Base-by-base conservation (phyloP, 2,329 filamentous ascomycete genomes). In the Fusarium kyushuense region DNA sequence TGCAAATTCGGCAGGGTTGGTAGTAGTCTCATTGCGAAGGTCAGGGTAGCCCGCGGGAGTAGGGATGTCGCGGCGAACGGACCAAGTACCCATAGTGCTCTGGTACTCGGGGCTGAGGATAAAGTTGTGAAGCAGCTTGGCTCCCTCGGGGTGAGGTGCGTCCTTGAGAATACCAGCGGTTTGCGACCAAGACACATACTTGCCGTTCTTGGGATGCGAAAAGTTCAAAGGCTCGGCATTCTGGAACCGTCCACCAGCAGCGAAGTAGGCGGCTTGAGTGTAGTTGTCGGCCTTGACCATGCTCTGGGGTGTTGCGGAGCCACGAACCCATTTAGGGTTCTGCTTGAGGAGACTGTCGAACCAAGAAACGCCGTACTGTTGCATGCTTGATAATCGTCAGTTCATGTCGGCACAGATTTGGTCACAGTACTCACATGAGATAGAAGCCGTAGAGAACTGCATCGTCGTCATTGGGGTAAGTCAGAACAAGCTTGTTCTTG, bases 391-490 rank as follows among this genome's bases (percentile, higher is more conserved):
- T 2, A n/a, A 0, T 14, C 9, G 14, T 45, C 3, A 65, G 36
- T 5, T 13, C 7, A 21, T 35, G 2, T 5, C 14, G 2, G 2
- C 3, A 3, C 4, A 12, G 3, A 6, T 10, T 4, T 19, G 9
- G 2, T 43, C 4, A 5, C 2, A 3, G 12, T 16, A 71, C 79
- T 77, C 72, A 82, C 80, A 87, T 80, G 2, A 84, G 74, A 40
- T 85, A 77, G 41, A 84, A 86, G 5, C 82, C 81, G 41, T 78
- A 87, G 1, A 85, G 75, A 4, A 87, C 81, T 1, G 86, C 85
- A 54, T 88, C 86, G 41, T 88, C 86, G 40, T 87, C 86, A 60
- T 87, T 86, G 12, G 86, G 86, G 57, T 87, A 87, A 0, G 84
- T 86, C 13, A 87, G 71, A 4, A 83, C 82, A 6, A 87, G 75